Evolutionary conservation across 768 basidiomycete genomes (phyloP), one percentile per base, ranked within the genome.

Genomic region (Agrocybe praecox): DNA sequence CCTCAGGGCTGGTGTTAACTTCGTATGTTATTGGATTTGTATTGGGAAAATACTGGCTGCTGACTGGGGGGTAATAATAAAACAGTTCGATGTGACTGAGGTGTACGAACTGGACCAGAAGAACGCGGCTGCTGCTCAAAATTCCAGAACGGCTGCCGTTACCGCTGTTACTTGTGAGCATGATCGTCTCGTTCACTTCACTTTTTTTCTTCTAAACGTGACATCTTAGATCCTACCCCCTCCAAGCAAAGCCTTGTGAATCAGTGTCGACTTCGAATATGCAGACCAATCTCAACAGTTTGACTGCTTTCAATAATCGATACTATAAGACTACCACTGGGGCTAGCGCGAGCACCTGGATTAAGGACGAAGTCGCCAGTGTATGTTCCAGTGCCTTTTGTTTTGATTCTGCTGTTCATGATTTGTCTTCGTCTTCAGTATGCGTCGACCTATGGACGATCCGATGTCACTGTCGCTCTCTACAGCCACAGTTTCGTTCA

Each of bases 51-150:
- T n/a, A n/a, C n/a, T n/a, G n/a, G n/a, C n/a, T n/a, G n/a, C n/a
- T n/a, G n/a, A n/a, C n/a, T n/a, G n/a, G n/a, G n/a, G n/a, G n/a
- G n/a, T n/a, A n/a, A n/a, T n/a, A n/a, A n/a, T n/a, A n/a, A n/a
- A n/a, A 17, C 48, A 77, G 77, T 77, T 78, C 55, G 77, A 76
- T 62, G 71, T 77, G 18, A 77, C 77, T 3, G 72, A 77, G 45
- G 70, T 71, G 17, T 76, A 74, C 34, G 73, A 74, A 57, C 29
- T 63, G 26, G 70, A 77, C 55, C 63, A 72, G 53, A 51, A 66
- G 50, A 54, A 57, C 12, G 53, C 67, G 8, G 45, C 57, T 11
- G 49, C 54, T 17, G 46, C 46, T 12, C 21, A 42, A 43, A 19
- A 66, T 59, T 33, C 60, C 57, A 42, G 62, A 60, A 52, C 22